phyloP scores from a whole-genome alignment of 2,329 filamentous ascomycete genomes.

The Coniochaeta hoffmannii region DNA sequence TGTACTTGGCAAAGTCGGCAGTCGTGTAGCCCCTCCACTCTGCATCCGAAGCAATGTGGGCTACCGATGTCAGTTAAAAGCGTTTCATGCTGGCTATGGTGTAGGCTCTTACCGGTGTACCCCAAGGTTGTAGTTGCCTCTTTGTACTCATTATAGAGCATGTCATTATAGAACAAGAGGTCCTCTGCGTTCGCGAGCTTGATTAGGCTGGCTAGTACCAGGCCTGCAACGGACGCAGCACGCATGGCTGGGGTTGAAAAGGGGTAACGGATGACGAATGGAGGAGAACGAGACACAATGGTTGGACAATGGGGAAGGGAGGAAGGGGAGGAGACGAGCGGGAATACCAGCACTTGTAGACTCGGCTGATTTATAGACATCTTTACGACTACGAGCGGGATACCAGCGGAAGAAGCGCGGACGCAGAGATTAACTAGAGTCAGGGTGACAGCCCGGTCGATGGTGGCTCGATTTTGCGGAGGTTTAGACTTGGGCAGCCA shows the following conservation, averaged over 20 bases:
- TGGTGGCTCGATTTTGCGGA: background rate
- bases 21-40: slow-evolving; percentile 31
- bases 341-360: background rate
- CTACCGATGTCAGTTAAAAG: slow-evolving; percentile 6
- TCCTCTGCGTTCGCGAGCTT: slow-evolving; percentile 9
- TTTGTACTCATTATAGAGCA: slow-evolving; percentile 13
- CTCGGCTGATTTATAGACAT: slow-evolving; percentile 4
- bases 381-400: background rate
- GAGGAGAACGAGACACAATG: background rate
- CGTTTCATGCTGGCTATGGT: background rate
- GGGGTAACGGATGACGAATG: background rate
- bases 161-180: slow-evolving; percentile 11
- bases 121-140: slow-evolving; percentile 10
- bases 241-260: slow-evolving; percentile 7
- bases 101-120: slow-evolving; percentile 10
- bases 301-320: background rate
- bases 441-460: background rate
- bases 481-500: background rate
- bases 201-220: slow-evolving; percentile 12
- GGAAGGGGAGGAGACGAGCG: background rate
- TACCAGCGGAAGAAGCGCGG: background rate
- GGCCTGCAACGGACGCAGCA: slow-evolving; percentile 1
- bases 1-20: slow-evolving; percentile 34
- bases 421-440: background rate
- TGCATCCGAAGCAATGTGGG: slow-evolving; percentile 16